Evolutionary conservation across 345 rosid species (phyloP).

Genomic region (Ceriops zippeliana): DNA sequence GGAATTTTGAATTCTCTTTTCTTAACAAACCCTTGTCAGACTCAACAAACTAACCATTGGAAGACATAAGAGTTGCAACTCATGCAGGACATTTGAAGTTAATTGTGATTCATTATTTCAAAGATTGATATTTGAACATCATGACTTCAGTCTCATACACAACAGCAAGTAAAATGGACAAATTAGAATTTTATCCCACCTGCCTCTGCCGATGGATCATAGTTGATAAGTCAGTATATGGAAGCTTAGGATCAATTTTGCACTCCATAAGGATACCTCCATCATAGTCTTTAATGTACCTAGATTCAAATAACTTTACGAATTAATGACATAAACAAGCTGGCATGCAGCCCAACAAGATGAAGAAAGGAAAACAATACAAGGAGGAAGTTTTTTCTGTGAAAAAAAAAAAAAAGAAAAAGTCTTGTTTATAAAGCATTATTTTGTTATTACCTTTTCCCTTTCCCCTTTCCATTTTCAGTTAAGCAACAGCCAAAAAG

Average conservation of each 20-base stretch:
- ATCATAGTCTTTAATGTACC: conserved; percentile 96
- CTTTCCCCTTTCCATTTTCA: not conserved
- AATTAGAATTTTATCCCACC: conserved; percentile 34
- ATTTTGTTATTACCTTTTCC: not conserved
- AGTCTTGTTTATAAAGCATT: not conserved
- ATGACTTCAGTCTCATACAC: not conserved
- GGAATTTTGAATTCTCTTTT: not conserved
- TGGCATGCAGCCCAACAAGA: not conserved
- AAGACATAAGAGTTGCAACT: conserved; percentile 1
- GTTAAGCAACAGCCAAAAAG: not conserved
- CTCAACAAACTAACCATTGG: conserved; percentile 4
- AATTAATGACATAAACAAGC: conserved; percentile 4
- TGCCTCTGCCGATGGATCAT: conserved; percentile 92
- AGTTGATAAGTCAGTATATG: conserved; percentile 83
- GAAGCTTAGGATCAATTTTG: conserved; percentile 96
- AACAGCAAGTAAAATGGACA: not conserved
- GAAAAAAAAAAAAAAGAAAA: not conserved
- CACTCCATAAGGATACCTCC: conserved; percentile 99
- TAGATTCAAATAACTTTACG: conserved; percentile 16
- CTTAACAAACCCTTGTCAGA: not conserved
- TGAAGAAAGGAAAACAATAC: not conserved
- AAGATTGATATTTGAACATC: not conserved
- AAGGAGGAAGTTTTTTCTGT: not conserved
- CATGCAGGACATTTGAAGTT: conserved; percentile 6
- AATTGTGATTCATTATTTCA: not conserved